These are phyloP conservation scores for Xylariaceae sp. DNA, from an alignment of 2,329 filamentous ascomycete species.

Conservation along the genomic window DNA sequence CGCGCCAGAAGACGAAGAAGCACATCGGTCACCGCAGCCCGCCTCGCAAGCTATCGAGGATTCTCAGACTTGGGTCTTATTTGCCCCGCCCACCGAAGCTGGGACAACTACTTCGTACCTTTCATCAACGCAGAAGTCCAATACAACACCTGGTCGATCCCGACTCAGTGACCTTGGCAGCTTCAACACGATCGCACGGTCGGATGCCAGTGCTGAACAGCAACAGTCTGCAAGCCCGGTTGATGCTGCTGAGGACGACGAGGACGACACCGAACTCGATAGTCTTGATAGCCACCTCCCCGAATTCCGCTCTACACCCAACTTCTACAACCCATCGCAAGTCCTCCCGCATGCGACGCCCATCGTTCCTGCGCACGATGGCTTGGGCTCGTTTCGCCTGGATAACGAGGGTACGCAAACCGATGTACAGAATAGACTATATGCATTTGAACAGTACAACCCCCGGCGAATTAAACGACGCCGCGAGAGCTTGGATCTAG, in stretches of 20 bases:
- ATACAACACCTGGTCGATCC: slow-evolving; percentile 65
- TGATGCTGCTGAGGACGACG: slow-evolving; percentile 39
- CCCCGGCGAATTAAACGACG: slow-evolving; percentile 58
- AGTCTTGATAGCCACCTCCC: slow-evolving; percentile 89
- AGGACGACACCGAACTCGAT: slow-evolving; percentile 67
- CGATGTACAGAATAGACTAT: slow-evolving; percentile 76
- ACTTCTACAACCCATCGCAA: slow-evolving; percentile 34
- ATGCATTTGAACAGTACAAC: slow-evolving; percentile 84
- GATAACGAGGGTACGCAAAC: slow-evolving; percentile 48
- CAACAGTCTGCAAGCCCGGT: slow-evolving; percentile 35
- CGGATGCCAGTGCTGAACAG: slow-evolving; percentile 45
- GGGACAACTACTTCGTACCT: slow-evolving; percentile 57
- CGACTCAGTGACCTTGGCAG: slow-evolving; percentile 78
- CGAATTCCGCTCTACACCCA: slow-evolving; percentile 68
- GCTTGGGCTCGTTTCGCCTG: slow-evolving; percentile 77
- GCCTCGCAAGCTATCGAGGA: slow-evolving; percentile 51
- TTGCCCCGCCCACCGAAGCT: slow-evolving; percentile 67
- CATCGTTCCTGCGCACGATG: slow-evolving; percentile 88
- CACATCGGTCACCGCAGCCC: slow-evolving; percentile 29
- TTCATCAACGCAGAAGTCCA: slow-evolving; percentile 61
- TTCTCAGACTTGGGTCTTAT: slow-evolving; percentile 93
- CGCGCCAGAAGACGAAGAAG: slow-evolving; percentile 34
- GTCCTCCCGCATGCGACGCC: slow-evolving; percentile 55
- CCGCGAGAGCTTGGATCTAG: slow-evolving; percentile 49
- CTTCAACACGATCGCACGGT: slow-evolving; percentile 63